Evolutionary conservation across 1,284 basidiomycete species (phyloP), one percentile per base, ranked within the genome.

Genomic region (Cutaneotrichosporon cutaneum): DNA sequence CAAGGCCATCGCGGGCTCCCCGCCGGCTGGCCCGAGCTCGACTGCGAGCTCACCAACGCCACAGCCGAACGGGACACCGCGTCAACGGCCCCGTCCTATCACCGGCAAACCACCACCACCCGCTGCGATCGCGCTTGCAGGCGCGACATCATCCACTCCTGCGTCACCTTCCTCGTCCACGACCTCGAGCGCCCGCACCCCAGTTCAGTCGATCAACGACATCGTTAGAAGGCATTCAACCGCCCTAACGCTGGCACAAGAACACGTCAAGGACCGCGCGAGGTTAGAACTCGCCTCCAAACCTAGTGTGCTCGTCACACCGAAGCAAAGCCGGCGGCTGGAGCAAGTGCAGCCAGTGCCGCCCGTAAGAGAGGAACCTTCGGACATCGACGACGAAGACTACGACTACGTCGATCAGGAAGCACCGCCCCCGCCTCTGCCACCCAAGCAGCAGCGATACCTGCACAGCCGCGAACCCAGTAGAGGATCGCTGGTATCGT

Each of bases 161-260:
- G 50, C 54, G 14, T 60, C 59, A 18, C 59, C 59, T 33, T 21
- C 54, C 14, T 57, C 60, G n/a, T 53, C 60, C 9, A 24, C 26
- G 10, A 11, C 30, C 10, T 52, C 53, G 21, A 50, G 50, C 45
- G 21, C 55, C 3, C 50, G 51, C n/a, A 57, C 50, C 9, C 60
- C 52, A 7, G 60, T 61, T 3, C 60, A 58, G 57, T 74, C 76
- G 1, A 81, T 81, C 51, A 74, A 76, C 44, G 82, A 82, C 44
- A 82, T 83, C 61, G 74, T 82, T 47, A 64, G 72, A 9, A 65
- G 69, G 14, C 80, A 82, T 61, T 72, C 73, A 24, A 68, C 63
- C 0, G 63, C 73, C 0, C 61, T 76, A 14, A 60, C 64, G n/a
- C 60, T 58, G 0, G 69, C 76, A 1, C 52, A 70, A 16, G 63